Evolutionary conservation across 805 yeast species (phyloP).

Genomic region (Yamadazyma insecticola): DNA sequence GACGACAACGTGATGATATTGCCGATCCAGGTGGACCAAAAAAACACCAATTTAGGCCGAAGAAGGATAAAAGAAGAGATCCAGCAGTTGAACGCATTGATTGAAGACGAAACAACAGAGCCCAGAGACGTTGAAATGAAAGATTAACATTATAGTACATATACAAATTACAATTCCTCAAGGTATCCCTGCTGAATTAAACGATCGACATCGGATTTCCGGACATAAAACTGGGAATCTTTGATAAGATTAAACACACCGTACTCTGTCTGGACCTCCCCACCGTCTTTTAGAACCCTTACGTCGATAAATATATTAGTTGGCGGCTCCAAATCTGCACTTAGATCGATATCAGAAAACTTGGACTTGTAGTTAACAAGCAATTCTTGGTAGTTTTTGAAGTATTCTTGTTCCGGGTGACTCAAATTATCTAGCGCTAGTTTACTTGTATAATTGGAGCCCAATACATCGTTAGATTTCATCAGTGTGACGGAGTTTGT

Average conservation of each 20-base stretch:
- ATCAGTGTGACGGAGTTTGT: too few species aligned
- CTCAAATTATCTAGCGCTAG: slow-evolving; percentile 50
- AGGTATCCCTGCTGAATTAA: slow-evolving; percentile 91
- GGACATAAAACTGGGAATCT: slow-evolving; percentile 89
- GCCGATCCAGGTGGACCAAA: slow-evolving; percentile 65
- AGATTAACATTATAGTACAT: slow-evolving; percentile 1
- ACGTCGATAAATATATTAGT: slow-evolving; percentile 90
- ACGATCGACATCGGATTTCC: slow-evolving; percentile 92
- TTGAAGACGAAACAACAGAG: slow-evolving; percentile 10
- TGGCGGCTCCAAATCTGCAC: slow-evolving; percentile 91
- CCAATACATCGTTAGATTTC: slow-evolving; percentile 16
- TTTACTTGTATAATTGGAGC: slow-evolving; percentile 20
- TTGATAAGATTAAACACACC: slow-evolving; percentile 92
- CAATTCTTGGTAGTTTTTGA: slow-evolving; percentile 64
- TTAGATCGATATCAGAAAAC: slow-evolving; percentile 76
- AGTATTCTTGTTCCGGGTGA: slow-evolving; percentile 76
- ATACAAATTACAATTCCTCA: slow-evolving; percentile 53
- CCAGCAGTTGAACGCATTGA: slow-evolving; percentile 11
- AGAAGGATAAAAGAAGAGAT: slow-evolving; percentile 51
- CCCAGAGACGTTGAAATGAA: slow-evolving; percentile 6
- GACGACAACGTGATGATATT: slow-evolving; percentile 48
- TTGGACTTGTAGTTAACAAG: slow-evolving; percentile 73
- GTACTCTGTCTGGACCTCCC: slow-evolving; percentile 95
- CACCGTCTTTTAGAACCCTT: slow-evolving; percentile 88
- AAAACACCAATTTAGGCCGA: slow-evolving; percentile 63